Evolutionary conservation across 371 early-diverging fungal genomes (phyloP), one percentile per base, ranked within the genome.

Genomic region (Haplosporangium sp.): DNA sequence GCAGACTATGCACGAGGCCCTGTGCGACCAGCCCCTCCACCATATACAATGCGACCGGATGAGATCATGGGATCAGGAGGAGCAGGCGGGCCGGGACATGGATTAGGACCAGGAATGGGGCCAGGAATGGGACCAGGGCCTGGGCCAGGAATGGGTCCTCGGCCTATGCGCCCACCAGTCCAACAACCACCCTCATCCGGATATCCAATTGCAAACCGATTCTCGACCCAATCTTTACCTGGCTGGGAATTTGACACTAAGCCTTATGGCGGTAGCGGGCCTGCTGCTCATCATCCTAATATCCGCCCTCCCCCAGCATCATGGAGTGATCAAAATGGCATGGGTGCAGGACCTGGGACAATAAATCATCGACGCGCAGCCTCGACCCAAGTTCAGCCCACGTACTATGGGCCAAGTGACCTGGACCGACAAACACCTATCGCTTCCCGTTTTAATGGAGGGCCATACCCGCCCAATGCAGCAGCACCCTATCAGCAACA

Each of bases 301-400:
- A 48, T 62, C 13, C 64, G 76, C 37, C 64, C 70, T 11, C 66
- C 70, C 0, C 59, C 76, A 10, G 62, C 51, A 10, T 42, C 59
- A 41, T 69, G 76, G 66, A 75, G 55, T 40, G 76, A 75, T n/a
- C 74, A 46, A 38, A 74, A 68, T 52, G 74, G 67, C 20, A n/a
- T 42, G 8, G 21, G 61, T 3, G 41, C 36, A 37, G 62, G 59
- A 16, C 63, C 69, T 1, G 62, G 50, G 13, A 43, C 51, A 18
- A 47, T 65, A 29, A 74, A 48, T 41, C 76, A 75, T 40, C 70
- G 69, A 23, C 76, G 76, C 42, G 63, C 76, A 14, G 46, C 76
- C 12, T 75, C 76, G 20, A 69, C 70, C 12, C 76, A 75, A 43
- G 55, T 75, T 3, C 76, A 75, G 13, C 76, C 76, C 12, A 75